Evolutionary conservation across 2,329 filamentous ascomycete species (phyloP), one percentile per base, ranked within the genome.

Genomic region (Plectosphaerella sp.): DNA sequence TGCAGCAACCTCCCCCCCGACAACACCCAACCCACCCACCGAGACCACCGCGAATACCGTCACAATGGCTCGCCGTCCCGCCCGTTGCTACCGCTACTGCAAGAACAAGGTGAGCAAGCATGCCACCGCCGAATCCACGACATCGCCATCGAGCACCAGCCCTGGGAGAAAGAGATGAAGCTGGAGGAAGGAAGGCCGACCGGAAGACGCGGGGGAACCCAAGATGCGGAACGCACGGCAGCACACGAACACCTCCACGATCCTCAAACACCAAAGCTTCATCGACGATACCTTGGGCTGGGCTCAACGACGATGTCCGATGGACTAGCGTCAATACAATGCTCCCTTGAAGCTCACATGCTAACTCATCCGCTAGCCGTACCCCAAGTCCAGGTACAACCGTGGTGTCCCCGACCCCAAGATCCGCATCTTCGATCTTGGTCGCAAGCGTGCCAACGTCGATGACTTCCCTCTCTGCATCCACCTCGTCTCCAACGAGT

Each of bases 381-480:
- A 97, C 81, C 94, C 94, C 69, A 99, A 99, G 89, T 97, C 92
- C 69, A 91, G 94, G 71, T 99, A 97, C 89, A 99, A 99, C 89
- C 92, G 94, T 84, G 94, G 94, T 97, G 92, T 97, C 65, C 82
- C 83, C 72, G 82, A 87, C 76, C 81, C 83, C 66, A 87, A 87
- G 82, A 86, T 97, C 74, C 89, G 91, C 73, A 99, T 99, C 84
- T 99, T 96, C 84, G 92, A 96, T 82, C 88, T 97, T 67, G 92
- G 92, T 78, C 90, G 92, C 79, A 99, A 99, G 91, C 89, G 89
- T 77, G 94, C 94, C 70, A 91, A 87, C 77, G 94, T 97, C 78
- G 94, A 99, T 78, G 94, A 99, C 78, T 99, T 99, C 88, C 94
- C 94, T 73, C 89, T 93, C 72, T 96, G 94, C 84, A 88, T 97